phyloP scores from a whole-genome alignment of 352 stramenopile species.

The Ophiocytium majus region DNA sequence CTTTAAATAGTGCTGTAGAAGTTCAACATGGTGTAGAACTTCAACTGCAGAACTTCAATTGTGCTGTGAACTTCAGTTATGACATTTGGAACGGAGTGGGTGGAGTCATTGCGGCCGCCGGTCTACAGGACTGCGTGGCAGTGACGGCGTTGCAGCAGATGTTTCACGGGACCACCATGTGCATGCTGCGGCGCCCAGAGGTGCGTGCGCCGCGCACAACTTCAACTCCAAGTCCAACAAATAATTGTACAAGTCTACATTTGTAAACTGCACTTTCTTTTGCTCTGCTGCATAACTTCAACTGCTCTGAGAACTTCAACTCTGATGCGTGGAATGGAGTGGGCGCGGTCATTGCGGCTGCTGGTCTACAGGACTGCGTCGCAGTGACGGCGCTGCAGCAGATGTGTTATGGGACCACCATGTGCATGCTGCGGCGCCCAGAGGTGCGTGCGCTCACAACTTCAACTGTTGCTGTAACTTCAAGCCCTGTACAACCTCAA shows the following conservation, averaged over 20 bases:
- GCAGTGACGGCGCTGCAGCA: background rate
- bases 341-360: background rate
- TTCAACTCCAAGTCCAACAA: too few species aligned
- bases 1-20: too few species aligned
- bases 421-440: background rate
- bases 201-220: background rate
- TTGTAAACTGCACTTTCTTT: too few species aligned
- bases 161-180: background rate
- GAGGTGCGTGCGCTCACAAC: background rate
- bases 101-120: background rate
- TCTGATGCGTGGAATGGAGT: constrained; percentile 17
- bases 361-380: background rate
- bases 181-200: background rate
- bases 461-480: background rate
- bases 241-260: too few species aligned
- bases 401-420: background rate
- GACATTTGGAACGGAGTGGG: background rate
- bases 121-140: background rate
- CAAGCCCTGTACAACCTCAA: too few species aligned
- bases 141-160: background rate
- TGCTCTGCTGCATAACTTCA: too few species aligned
- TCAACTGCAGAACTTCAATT: too few species aligned
- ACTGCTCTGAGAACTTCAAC: too few species aligned
- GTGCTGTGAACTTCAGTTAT: too few species aligned
- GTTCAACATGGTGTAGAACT: too few species aligned